phyloP scores from a whole-genome alignment of 306 rosid genomes.

The Mucuna pruriens region DNA sequence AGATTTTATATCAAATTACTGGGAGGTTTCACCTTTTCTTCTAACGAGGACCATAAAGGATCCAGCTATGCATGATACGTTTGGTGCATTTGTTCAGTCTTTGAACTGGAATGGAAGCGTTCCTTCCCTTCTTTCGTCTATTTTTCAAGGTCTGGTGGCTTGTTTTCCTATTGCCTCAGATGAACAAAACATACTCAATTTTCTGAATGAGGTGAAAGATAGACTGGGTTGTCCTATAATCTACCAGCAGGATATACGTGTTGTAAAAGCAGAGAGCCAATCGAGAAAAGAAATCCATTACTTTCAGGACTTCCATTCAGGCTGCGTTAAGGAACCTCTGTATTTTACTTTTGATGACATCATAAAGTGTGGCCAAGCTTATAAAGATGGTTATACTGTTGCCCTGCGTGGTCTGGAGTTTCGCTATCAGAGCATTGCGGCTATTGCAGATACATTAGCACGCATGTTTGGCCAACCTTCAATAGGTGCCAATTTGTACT shows the following conservation, averaged over 20 bases:
- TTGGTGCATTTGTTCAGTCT: constrained; percentile 49
- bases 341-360: constrained; percentile 50
- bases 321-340: constrained; percentile 47
- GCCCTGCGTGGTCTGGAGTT: constrained; percentile 89
- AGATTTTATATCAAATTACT: constrained; percentile 59
- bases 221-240: constrained; percentile 74
- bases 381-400: constrained; percentile 73
- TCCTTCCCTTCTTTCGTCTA: constrained; percentile 62
- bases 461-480: constrained; percentile 88
- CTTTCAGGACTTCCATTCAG: constrained; percentile 53
- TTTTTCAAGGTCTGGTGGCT: constrained; percentile 63
- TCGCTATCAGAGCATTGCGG: constrained; percentile 63
- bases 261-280: constrained; percentile 64
- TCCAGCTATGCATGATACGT: constrained; percentile 45
- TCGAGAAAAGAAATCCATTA: constrained; percentile 65
- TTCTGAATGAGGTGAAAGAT: constrained; percentile 62
- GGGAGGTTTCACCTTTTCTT: constrained; percentile 75
- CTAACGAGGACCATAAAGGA: constrained; percentile 38
- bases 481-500: constrained; percentile 86
- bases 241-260: constrained; percentile 79
- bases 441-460: constrained; percentile 73
- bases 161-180: constrained; percentile 85
- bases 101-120: constrained; percentile 45
- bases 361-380: constrained; percentile 71
- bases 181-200: constrained; percentile 67